Conservation (phyloP, 2,329 filamentous ascomycete species). For the Purpureocillium lavendulum region DNA sequence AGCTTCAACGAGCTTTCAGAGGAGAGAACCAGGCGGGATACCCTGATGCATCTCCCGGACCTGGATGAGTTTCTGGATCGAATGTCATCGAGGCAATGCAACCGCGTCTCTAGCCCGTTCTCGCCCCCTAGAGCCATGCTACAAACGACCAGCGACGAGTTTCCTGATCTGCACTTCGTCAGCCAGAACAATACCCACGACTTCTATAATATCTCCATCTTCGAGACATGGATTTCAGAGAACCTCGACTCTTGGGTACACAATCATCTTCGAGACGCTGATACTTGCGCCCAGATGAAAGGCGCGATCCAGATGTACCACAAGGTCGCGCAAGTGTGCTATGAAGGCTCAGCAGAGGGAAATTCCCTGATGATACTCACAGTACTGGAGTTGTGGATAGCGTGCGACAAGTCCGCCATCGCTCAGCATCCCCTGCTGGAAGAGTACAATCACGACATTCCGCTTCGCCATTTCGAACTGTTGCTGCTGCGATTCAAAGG, state of each 20-base stretch:
- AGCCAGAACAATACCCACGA: too few relatives aligned
- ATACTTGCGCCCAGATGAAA: slow-evolving; percentile 19
- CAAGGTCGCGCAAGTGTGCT: slow-evolving; percentile 15
- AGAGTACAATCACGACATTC: slow-evolving; percentile 37
- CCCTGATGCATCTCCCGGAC: not conserved
- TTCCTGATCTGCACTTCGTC: too few relatives aligned
- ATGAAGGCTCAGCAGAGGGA: slow-evolving; percentile 31
- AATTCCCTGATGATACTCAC: slow-evolving; percentile 47
- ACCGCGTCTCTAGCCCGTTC: too few relatives aligned
- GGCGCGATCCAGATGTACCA: slow-evolving; percentile 25
- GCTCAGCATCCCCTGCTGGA: slow-evolving; percentile 27
- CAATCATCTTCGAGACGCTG: slow-evolving; percentile 6
- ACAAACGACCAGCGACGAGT: too few relatives aligned
- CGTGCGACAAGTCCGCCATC: slow-evolving; percentile 39
- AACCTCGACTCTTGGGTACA: slow-evolving; percentile 28
- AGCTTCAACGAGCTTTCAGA: not conserved
- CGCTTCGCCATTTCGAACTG: slow-evolving; percentile 23
- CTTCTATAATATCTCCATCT: too few relatives aligned
- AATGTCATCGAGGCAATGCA: not conserved
- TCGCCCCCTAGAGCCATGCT: too few relatives aligned
- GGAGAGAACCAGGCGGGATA: not conserved
- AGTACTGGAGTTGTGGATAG: slow-evolving; percentile 48
- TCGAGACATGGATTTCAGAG: slow-evolving; percentile 41
- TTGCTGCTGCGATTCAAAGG: slow-evolving; percentile 33
- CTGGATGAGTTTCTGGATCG: not conserved